phyloP scores from a whole-genome alignment of 352 stramenopile species.

The Globisporangium mamillatum region DNA sequence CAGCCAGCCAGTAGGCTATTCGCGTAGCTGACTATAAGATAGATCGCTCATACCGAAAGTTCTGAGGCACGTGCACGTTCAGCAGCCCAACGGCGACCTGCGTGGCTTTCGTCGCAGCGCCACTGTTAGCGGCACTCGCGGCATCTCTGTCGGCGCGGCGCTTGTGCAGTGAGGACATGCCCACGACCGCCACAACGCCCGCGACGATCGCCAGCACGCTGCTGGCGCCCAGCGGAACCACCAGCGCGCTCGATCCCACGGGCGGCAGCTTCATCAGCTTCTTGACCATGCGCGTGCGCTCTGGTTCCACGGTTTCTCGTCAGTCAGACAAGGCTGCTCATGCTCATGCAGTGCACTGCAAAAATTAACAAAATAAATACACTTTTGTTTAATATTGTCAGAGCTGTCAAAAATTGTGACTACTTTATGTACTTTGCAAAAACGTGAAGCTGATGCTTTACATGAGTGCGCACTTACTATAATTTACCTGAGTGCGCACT shows the following conservation, averaged over 20 bases:
- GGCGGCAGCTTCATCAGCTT: conserved; percentile 45
- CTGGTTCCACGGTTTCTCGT: neutral
- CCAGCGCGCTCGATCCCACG: conserved; percentile 16
- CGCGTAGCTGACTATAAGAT: neutral
- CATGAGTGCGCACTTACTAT: too few species aligned
- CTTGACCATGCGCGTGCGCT: conserved; percentile 29
- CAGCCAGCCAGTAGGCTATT: too few species aligned
- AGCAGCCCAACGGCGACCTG: conserved; percentile 48
- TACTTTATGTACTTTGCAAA: neutral
- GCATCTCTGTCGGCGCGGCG: conserved; percentile 10
- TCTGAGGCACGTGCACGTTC: conserved; percentile 52
- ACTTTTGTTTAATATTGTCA: neutral
- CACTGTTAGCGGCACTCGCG: neutral
- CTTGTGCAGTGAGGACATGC: conserved; percentile 45
- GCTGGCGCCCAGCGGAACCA: conserved; percentile 31
- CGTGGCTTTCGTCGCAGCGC: neutral
- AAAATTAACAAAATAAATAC: neutral
- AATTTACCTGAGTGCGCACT: too few species aligned
- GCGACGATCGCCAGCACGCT: conserved; percentile 38
- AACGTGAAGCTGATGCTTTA: too few species aligned
- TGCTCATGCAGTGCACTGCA: too few species aligned
- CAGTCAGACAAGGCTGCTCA: neutral
- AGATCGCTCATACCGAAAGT: conserved; percentile 32
- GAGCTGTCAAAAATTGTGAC: neutral
- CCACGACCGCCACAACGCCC: conserved; percentile 42